phyloP scores from a whole-genome alignment of 768 basidiomycete species.

The Boletus sp. region DNA sequence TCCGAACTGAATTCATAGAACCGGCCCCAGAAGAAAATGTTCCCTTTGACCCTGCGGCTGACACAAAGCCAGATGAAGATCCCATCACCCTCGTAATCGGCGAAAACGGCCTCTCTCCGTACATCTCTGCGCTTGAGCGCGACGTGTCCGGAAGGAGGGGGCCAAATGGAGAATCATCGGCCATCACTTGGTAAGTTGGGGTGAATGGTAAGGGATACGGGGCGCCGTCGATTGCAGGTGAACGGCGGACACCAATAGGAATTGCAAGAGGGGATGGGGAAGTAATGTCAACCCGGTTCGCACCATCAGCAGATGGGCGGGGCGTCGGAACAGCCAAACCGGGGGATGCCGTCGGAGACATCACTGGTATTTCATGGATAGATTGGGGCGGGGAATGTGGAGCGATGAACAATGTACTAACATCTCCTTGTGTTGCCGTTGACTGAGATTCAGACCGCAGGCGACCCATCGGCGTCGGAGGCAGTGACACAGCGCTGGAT shows the following conservation, averaged over 20 bases:
- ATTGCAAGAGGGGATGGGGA: slow-evolving; percentile 15
- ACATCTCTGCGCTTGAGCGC: slow-evolving; percentile 28
- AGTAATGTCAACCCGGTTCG: neutral
- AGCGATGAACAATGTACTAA: neutral
- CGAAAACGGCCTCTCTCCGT: slow-evolving; percentile 28
- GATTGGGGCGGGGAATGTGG: neutral
- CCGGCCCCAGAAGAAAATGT: slow-evolving; percentile 9
- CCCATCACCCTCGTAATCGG: slow-evolving; percentile 26
- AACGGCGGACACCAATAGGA: neutral
- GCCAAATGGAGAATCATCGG: slow-evolving; percentile 31
- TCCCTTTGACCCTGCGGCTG: slow-evolving; percentile 2
- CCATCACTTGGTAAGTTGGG: slow-evolving; percentile 14
- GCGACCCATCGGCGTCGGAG: slow-evolving; percentile 14
- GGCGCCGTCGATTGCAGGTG: neutral
- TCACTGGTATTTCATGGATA: slow-evolving; percentile 1
- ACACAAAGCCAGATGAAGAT: slow-evolving; percentile 6
- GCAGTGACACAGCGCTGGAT: slow-evolving; percentile 12
- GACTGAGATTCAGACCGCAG: slow-evolving; percentile 19
- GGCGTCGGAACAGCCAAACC: neutral
- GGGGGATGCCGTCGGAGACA: neutral
- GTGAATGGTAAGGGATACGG: slow-evolving; percentile 16
- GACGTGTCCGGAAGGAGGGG: slow-evolving; percentile 31
- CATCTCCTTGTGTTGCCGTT: slow-evolving; percentile 9
- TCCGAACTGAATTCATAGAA: slow-evolving; percentile 10
- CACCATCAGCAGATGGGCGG: neutral